Evolutionary conservation across 208 protist genomes (phyloP).

Genomic region (Wallacemonas sp.): DNA sequence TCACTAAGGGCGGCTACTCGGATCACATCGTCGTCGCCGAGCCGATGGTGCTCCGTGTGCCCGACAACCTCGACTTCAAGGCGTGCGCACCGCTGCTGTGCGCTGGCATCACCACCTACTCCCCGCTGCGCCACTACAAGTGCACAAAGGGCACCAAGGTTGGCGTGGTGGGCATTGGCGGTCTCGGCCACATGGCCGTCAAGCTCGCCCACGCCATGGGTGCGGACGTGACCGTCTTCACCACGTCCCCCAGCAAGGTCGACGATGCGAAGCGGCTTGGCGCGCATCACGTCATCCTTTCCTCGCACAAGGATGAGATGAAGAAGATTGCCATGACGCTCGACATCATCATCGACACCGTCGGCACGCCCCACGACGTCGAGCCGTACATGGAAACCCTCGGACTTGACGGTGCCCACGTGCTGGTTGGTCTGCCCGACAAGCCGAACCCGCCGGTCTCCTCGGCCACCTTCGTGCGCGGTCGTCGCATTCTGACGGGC

Average conservation of each 20-base stretch:
- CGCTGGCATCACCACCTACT: conserved; percentile 86
- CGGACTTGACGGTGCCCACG: conserved; percentile 25
- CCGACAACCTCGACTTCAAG: conserved; percentile 53
- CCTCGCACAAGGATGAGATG: conserved; percentile 47
- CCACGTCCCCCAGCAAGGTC: conserved; percentile 62
- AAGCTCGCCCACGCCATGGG: conserved; percentile 86
- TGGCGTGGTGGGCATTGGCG: conserved; percentile 66
- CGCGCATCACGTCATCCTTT: conserved; percentile 58
- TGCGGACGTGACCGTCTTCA: conserved; percentile 84
- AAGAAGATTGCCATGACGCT: conserved; percentile 36
- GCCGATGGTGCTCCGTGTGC: conserved; percentile 71
- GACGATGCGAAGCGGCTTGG: conserved; percentile 64
- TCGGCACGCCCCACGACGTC: conserved; percentile 28
- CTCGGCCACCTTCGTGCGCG: conserved; percentile 21
- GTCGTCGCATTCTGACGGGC: conserved; percentile 23
- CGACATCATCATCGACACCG: conserved; percentile 47
- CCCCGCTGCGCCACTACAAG: conserved; percentile 39
- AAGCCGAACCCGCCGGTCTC: conserved; percentile 29
- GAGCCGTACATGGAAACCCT: conserved; percentile 36
- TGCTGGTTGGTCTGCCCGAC: conserved; percentile 36
- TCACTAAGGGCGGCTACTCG: conserved; percentile 42
- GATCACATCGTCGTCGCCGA: conserved; percentile 57
- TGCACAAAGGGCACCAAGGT: conserved; percentile 37
- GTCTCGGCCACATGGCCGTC: conserved; percentile 87
- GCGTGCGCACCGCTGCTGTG: conserved; percentile 84